Evolutionary conservation across 352 stramenopile genomes (phyloP).

Genomic region (Globisporangium barbulae): DNA sequence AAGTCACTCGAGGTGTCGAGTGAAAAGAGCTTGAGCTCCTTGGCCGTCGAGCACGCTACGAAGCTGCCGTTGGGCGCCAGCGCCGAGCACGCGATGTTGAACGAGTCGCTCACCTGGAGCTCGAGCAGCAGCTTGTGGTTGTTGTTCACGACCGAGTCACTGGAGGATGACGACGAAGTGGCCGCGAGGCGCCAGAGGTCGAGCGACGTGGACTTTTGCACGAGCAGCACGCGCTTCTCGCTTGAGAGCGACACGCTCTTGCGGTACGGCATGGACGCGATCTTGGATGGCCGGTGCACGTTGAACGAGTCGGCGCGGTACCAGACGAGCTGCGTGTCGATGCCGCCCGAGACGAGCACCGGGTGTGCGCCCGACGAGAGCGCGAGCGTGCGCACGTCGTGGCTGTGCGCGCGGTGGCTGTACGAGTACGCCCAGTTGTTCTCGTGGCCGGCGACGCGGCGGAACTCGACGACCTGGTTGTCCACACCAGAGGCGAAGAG

Average conservation of each 20-base stretch:
- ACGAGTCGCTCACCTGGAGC: conserved; percentile 67
- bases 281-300: conserved; percentile 80
- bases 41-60: conserved; percentile 81
- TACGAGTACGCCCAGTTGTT: conserved; percentile 79
- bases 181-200: conserved; percentile 67
- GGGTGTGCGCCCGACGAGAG: conserved; percentile 48
- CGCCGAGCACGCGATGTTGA: conserved; percentile 83
- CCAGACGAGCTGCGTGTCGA: conserved; percentile 94
- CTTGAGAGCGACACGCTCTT: conserved; percentile 60
- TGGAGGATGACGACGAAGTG: conserved; percentile 19
- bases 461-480: conserved; percentile 89
- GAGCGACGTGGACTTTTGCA: conserved; percentile 68
- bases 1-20: conserved; percentile 49
- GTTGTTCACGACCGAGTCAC: conserved; percentile 25
- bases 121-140: conserved; percentile 72
- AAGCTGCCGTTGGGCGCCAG: conserved; percentile 85
- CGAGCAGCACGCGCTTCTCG: conserved; percentile 69
- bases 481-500: conserved; percentile 93
- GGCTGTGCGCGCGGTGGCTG: conserved; percentile 88
- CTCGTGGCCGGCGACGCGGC: conserved; percentile 36
- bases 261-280: conserved; percentile 86
- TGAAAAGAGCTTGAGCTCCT: conserved; percentile 88
- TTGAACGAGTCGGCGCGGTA: conserved; percentile 86
- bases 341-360: conserved; percentile 88
- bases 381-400: conserved; percentile 88